phyloP scores from a whole-genome alignment of 2,329 filamentous ascomycete species.

The Nemania sp. region DNA sequence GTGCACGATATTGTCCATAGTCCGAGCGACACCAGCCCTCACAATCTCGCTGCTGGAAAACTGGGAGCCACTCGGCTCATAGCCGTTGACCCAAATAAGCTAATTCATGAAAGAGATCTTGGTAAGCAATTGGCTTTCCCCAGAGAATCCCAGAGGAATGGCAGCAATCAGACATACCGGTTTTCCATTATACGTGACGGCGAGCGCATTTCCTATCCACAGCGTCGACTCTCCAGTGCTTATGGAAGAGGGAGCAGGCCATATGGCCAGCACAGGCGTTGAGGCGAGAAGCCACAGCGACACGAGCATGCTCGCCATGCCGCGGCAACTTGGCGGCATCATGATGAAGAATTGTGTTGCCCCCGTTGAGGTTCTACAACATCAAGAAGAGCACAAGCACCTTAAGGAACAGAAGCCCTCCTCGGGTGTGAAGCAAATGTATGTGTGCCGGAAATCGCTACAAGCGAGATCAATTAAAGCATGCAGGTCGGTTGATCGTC shows the following conservation, averaged over 20 bases:
- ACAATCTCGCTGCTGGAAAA: constrained; percentile 60
- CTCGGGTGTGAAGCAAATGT: not conserved
- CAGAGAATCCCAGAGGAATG: constrained; percentile 5
- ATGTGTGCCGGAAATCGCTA: not conserved
- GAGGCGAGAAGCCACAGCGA: constrained; percentile 47
- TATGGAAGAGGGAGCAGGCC: constrained; percentile 59
- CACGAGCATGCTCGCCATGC: constrained; percentile 40
- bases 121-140: constrained; percentile 39
- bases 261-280: constrained; percentile 55
- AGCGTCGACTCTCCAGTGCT: constrained; percentile 57
- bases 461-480: not conserved
- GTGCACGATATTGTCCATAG: constrained; percentile 66
- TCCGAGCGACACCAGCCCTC: constrained; percentile 60
- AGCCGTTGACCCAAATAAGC: constrained; percentile 54
- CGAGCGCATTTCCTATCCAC: constrained; percentile 57
- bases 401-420: constrained; percentile 16
- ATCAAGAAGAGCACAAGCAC: constrained; percentile 20
- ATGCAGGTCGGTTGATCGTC: constrained; percentile 1
- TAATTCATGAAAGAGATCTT: constrained; percentile 38
- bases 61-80: constrained; percentile 45
- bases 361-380: constrained; percentile 21
- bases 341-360: constrained; percentile 24
- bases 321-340: constrained; percentile 25
- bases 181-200: constrained; percentile 63
- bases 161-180: constrained; percentile 50